Percentiles rank a stretch among this genome's conserved stretches.
phyloP scores from a whole-genome alignment of 306 rosid species.

The Acmispon strigosus region DNA sequence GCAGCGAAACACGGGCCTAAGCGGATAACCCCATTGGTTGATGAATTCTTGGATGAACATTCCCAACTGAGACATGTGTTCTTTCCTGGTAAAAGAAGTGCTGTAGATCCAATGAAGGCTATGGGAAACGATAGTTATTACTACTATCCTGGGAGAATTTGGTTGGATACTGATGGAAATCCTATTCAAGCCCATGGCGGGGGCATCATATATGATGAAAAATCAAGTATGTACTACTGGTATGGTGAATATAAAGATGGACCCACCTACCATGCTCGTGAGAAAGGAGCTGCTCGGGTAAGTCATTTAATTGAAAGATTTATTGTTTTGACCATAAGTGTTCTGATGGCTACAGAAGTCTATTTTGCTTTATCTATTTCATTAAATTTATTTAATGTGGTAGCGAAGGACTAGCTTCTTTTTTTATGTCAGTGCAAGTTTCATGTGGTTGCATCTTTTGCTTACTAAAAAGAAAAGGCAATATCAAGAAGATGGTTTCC shows the following conservation, averaged over 20 bases:
- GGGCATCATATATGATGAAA: constrained; percentile 62
- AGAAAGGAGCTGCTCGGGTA: constrained; percentile 81
- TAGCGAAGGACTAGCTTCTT: neutral
- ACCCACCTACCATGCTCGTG: constrained; percentile 77
- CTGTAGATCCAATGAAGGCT: constrained; percentile 46
- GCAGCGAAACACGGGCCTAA: constrained; percentile 64
- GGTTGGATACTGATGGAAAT: constrained; percentile 82
- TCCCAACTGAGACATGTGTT: constrained; percentile 62
- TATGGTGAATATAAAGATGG: constrained; percentile 94
- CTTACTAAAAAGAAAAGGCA: neutral
- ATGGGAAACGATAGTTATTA: constrained; percentile 53
- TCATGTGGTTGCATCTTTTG: neutral
- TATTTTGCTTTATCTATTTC: neutral
- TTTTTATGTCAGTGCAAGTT: neutral
- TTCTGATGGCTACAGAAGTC: neutral
- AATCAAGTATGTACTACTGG: constrained; percentile 69
- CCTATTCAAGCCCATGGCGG: constrained; percentile 97
- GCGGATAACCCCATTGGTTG: constrained; percentile 51
- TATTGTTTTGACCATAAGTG: neutral
- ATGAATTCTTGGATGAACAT: constrained; percentile 84
- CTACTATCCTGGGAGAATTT: constrained; percentile 74
- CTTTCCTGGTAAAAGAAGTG: constrained; percentile 55
- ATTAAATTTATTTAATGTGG: neutral
- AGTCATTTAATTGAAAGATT: constrained; percentile 13
- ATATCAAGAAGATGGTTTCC: neutral